These are phyloP conservation scores for Yamadazyma nakazawae DNA, from an alignment of 805 yeast genomes.

Conservation along the genomic window DNA sequence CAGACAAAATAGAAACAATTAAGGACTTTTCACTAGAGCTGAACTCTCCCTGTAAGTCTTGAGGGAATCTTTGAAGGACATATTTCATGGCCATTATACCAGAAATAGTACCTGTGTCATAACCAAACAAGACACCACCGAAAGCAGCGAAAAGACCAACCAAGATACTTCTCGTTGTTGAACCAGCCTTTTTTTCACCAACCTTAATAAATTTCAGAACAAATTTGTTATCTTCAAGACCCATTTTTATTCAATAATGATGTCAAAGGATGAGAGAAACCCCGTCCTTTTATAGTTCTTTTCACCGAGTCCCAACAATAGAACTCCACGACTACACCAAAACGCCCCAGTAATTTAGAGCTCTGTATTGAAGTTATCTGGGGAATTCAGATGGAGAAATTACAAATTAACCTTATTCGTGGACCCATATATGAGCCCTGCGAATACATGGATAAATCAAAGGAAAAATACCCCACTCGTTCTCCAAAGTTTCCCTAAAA, in stretches of 20 bases:
- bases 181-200: conserved; percentile 47
- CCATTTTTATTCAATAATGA: too few relatives aligned
- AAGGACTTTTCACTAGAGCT: conserved; percentile 22
- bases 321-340: not conserved
- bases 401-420: not conserved
- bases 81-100: conserved; percentile 42
- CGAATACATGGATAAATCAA: not conserved
- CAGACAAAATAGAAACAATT: conserved; percentile 31
- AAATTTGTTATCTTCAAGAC: conserved; percentile 34
- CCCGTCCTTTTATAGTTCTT: not conserved
- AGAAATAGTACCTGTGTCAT: conserved; percentile 42
- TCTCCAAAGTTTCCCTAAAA: not conserved
- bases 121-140: conserved; percentile 42
- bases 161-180: conserved; percentile 37
- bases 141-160: conserved; percentile 41
- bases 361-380: not conserved
- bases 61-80: conserved; percentile 28
- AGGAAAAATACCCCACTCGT: not conserved
- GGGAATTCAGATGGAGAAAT: not conserved
- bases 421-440: not conserved
- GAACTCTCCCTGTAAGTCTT: conserved; percentile 10
- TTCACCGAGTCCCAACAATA: too few relatives aligned
- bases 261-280: not conserved
- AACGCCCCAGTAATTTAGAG: not conserved
- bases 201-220: conserved; percentile 34